Evolutionary conservation across 78 protist species (phyloP).

Genomic region (Speleostelium caveatum): DNA sequence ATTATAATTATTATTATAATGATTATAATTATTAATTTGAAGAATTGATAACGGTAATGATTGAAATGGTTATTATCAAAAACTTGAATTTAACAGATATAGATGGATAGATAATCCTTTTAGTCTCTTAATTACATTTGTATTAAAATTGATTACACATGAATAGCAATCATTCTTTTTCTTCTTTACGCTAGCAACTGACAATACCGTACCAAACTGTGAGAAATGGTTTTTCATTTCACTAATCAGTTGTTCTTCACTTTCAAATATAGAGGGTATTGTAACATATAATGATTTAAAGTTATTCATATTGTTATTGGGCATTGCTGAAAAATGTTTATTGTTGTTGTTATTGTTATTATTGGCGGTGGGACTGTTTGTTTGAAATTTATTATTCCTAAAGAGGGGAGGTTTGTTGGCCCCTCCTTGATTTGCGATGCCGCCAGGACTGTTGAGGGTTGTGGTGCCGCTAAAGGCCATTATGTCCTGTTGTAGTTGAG

Average conservation of each 20-base stretch:
- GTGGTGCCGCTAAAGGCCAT: no score
- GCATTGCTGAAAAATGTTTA: not conserved
- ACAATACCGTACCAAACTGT: not conserved
- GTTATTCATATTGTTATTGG: not conserved
- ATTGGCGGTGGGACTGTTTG: not conserved
- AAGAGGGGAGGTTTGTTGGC: no score
- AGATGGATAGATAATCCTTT: not conserved
- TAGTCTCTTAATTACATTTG: conserved; percentile 10
- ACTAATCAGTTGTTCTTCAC: not conserved
- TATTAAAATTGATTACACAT: not conserved
- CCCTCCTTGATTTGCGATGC: no score
- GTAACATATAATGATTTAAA: not conserved
- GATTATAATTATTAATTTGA: not conserved
- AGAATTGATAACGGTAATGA: not conserved
- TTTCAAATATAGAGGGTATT: not conserved
- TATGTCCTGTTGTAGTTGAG: no score
- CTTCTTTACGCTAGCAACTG: not conserved
- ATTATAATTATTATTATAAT: no score
- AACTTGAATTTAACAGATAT: not conserved
- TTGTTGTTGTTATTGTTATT: not conserved
- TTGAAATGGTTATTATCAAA: not conserved
- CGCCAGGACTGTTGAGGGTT: no score
- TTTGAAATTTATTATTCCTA: no score
- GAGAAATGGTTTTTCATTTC: conserved; percentile 13
- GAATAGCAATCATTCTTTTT: not conserved